phyloP scores from a whole-genome alignment of 1,284 basidiomycete species.

The Rhizopogon parksii region DNA sequence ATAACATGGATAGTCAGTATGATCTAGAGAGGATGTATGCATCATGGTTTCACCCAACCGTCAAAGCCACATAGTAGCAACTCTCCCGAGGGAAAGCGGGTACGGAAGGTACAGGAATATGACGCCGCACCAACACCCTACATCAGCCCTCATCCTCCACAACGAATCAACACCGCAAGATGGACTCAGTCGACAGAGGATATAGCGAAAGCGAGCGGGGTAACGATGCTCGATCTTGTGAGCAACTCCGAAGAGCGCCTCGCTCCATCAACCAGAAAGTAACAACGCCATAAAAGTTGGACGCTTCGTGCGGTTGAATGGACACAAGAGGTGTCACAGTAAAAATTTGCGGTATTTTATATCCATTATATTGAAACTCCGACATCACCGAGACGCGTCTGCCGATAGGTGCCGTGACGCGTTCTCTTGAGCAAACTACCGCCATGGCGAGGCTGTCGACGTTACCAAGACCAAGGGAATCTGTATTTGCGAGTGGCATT shows the following conservation, averaged over 20 bases:
- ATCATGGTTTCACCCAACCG: too few species aligned
- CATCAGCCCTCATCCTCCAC: conserved; percentile 34
- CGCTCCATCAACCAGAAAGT: conserved; percentile 69
- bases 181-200: conserved; percentile 29
- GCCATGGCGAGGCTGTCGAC: conserved; percentile 54
- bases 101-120: conserved; percentile 78
- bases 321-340: too few species aligned
- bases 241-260: conserved; percentile 53
- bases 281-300: conserved; percentile 36
- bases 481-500: conserved; percentile 56
- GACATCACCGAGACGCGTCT: conserved; percentile 6
- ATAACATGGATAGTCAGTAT: too few species aligned
- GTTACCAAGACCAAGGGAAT: conserved; percentile 56
- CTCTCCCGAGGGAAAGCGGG: conserved; percentile 26
- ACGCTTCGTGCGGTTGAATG: conserved; percentile 30
- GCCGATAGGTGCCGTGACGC: conserved; percentile 11
- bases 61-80: conserved; percentile 29
- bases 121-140: conserved; percentile 44
- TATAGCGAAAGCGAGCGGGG: conserved; percentile 28
- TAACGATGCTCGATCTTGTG: conserved; percentile 54
- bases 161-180: conserved; percentile 45
- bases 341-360: too few species aligned
- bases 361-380: conserved; percentile 16
- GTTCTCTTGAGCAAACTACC: not conserved
- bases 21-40: too few species aligned